Base-by-base conservation (phyloP, 345 rosid genomes). In the Eucalyptus erythrocorys region DNA sequence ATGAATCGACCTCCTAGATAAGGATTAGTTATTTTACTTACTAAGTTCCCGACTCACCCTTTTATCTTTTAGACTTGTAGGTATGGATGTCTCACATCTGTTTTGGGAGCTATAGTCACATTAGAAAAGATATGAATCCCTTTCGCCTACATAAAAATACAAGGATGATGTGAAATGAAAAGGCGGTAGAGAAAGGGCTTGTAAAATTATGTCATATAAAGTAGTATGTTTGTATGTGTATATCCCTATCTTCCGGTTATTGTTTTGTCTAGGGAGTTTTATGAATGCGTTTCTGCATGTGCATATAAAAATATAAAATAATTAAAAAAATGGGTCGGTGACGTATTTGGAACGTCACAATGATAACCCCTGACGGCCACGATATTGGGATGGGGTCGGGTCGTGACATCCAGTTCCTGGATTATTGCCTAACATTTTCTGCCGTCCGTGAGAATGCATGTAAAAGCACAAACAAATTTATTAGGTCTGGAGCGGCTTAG, bases 341-440 rank as follows among this genome's bases (percentile, higher is more conserved):
- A 21, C 1, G 0, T 0, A 51, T 4, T 0, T 51, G 0, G 10
- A 51, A 0, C 5, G 26, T 1, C 57, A 0, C 57, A 51, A 51
- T 1, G 2, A 51, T 51, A 51, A 51, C 26, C 2, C 2, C 0
- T 26, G 0, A 51, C 26, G 0, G 26, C 57, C 0, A 1, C 10
- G 26, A 51, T 26, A 4, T 21, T 51, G 3, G 26, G 57, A 51
- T 21, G 57, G 57, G 57, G 26, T 8, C 2, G 57, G 57, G 57
- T 51, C 4, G 10, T 7, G 3, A 51, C 57, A 2, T 55, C 0
- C 4, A 30, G 34, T 61, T 61, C 68, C 17, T 14, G 76, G 37
- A 14, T 64, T 30, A n/a, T 30, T 64, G 76, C 76, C 76, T 64
- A n/a, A 64, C 76, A n/a, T n/a, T n/a, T n/a, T n/a, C n/a, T n/a